Evolutionary conservation across 2,329 filamentous ascomycete genomes (phyloP), one percentile per base, ranked within the genome.

Genomic region (Verticillium albo-atrum): DNA sequence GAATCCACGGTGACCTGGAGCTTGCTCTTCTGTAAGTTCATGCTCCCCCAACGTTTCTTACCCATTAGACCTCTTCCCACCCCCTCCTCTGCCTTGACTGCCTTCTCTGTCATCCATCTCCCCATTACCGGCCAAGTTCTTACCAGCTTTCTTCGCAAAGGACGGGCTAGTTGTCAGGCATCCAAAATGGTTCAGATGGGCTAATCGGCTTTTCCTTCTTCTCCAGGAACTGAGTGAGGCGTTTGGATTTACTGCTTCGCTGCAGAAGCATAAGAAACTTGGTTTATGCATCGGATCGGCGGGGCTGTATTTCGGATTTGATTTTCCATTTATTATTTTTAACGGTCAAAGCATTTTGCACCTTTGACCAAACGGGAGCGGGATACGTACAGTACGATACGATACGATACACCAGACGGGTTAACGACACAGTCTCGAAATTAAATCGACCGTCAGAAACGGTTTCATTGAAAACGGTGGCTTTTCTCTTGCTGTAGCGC

Each of bases 1-100:
- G 89, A 73, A 92, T 95, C 65, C 87, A 92, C 68, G 92, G 92
- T 69, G 92, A 96, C 76, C 76, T 96, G 64, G 92, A 90, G 34
- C 75, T 95, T 64, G 89, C 87, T 64, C 80, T 95, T 66, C 75
- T 84, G 81, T 84, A 76, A 74, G 81, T 79, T 54, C 57, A 12
- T 14, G 42, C 54, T 20, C 34, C 27, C 12, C 35, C 57, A n/a
- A 23, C 42, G 42, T 47, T 47, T 47, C 42, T 47, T 47, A 25
- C 42, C 42, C 42, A 12, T 47, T 20, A 20, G n/a, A 23, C n/a
- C 42, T 20, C 51, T 42, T 35, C 52, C 51, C 23, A 52, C 47
- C 57, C 51, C 54, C 59, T 51, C 55, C 42, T 61, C 30, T 58
- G 30, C 57, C 32, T 55, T 47, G 50, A 30, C 27, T 25, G 47